Conservation (phyloP, 2,329 filamentous ascomycete genomes). For the Diaporthe sp. region DNA sequence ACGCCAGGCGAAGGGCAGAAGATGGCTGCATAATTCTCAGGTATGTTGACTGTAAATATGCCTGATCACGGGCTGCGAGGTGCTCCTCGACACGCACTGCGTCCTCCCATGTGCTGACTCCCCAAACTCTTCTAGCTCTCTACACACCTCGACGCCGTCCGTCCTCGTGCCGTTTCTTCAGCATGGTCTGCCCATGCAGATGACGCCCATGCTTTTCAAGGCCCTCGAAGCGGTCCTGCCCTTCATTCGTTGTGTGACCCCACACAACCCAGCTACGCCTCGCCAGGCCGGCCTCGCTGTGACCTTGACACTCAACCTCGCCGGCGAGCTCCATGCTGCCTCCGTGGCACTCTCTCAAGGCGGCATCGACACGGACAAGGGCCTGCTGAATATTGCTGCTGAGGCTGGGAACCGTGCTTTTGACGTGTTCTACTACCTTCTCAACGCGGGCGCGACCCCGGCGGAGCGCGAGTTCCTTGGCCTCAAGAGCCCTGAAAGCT, state of each 20-base stretch:
- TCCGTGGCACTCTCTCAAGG: constrained; percentile 85
- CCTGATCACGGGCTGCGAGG: constrained; percentile 37
- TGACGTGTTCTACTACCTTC: constrained; percentile 96
- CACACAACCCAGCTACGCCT: constrained; percentile 87
- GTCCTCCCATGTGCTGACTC: constrained; percentile 40
- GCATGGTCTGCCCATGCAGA: constrained; percentile 81
- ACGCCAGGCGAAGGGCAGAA: constrained; percentile 92
- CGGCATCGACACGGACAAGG: constrained; percentile 86
- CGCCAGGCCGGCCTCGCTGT: constrained; percentile 86
- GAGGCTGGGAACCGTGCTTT: constrained; percentile 91
- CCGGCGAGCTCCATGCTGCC: constrained; percentile 83
- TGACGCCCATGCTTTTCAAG: constrained; percentile 82
- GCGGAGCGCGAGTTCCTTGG: constrained; percentile 91
- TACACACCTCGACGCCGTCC: constrained; percentile 90
- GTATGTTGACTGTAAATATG: constrained; percentile 64
- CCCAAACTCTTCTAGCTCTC: constrained; percentile 69
- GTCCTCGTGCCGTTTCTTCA: constrained; percentile 82
- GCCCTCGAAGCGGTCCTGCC: constrained; percentile 86
- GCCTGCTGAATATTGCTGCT: constrained; percentile 83
- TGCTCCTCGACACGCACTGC: neutral
- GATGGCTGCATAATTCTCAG: constrained; percentile 93
- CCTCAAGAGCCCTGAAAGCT: constrained; percentile 81
- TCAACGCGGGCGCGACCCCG: constrained; percentile 90
- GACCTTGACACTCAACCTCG: constrained; percentile 83
- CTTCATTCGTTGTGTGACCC: constrained; percentile 89